Evolutionary conservation across 139 green algal species (phyloP).

Genomic region (Picochlorum sp.): DNA sequence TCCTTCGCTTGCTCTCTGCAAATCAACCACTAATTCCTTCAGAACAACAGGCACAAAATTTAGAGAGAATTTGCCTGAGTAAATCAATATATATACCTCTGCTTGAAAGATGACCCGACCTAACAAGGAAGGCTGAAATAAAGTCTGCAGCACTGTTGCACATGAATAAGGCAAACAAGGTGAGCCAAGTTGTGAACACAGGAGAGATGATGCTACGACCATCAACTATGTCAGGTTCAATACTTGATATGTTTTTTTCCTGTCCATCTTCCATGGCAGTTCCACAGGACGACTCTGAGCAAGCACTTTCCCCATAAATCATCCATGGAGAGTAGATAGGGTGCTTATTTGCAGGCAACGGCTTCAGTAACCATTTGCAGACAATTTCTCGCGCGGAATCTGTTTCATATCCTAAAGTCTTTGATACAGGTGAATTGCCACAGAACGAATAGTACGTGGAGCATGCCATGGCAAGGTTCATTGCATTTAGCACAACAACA

Average conservation of each 20-base stretch:
- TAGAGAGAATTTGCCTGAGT: no score
- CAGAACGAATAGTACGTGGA: slow-evolving; percentile 72
- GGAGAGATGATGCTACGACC: slow-evolving; percentile 38
- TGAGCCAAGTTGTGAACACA: slow-evolving; percentile 75
- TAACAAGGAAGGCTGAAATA: not conserved
- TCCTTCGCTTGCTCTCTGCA: no score
- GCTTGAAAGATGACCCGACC: no score
- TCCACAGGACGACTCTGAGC: no score
- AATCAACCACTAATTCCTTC: no score
- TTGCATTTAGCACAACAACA: slow-evolving; percentile 53
- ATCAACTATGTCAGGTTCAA: no score
- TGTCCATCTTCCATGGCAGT: no score
- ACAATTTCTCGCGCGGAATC: slow-evolving; percentile 22
- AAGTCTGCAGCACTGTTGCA: slow-evolving; percentile 15
- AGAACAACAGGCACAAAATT: no score
- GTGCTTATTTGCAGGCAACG: slow-evolving; percentile 43
- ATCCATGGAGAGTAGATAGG: slow-evolving; percentile 59
- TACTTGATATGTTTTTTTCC: no score
- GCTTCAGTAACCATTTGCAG: slow-evolving; percentile 61
- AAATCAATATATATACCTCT: no score
- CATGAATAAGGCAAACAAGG: slow-evolving; percentile 61
- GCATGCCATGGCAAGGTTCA: slow-evolving; percentile 20
- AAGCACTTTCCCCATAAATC: slow-evolving; percentile 43
- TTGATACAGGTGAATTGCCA: slow-evolving; percentile 34
- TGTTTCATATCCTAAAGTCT: not conserved